Base-by-base conservation (phyloP, 2,329 filamentous ascomycete species). In the Epicoccum sorghinum region DNA sequence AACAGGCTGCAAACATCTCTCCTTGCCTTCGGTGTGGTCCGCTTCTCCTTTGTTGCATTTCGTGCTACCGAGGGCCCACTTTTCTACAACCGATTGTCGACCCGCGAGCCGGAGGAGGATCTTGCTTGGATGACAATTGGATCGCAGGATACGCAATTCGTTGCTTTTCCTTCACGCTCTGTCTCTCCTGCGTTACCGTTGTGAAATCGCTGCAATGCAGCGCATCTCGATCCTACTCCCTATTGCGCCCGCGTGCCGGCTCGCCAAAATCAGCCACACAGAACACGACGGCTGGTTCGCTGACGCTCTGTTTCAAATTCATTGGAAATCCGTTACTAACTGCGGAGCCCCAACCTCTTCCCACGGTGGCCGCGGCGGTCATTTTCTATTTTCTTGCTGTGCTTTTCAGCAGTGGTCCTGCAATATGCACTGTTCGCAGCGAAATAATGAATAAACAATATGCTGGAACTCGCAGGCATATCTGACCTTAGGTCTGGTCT, bases 11-110 rank as follows among this genome's bases (percentile, higher is more conserved):
- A 59, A 62, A 58, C 64, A 61, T 62, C 55, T 49, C 55, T 60
- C 61, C 59, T 59, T 66, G 55, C 48, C 47, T 58, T 51, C 29
- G 37, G 40, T 27, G 43, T 48, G 39, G 48, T 52, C 54, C 53
- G 53, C 32, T 48, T 58, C 44, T 57, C 47, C 61, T 63, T 63
- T 63, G 60, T 63, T 59, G 48, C 61, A 57, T 51, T 32, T 56
- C 33, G 56, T 60, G 55, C 47, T 50, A 59, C 60, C 33, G 30
- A 38, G 36, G 47, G 29, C 37, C 46, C 53, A 51, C 50, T 55
- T 44, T 41, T 44, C 29, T 36, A 41, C 47, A 36, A 44, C 50
- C 44, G 50, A 47, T 23, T 55, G 25, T 47, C 33, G 42, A 51
- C 33, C 41, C 37, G 37, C 23, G 47, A 44, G 47, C 47, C 44